Evolutionary conservation across 164 flowering plant species (phyloP).

Genomic region (Kingdonia uniflora): DNA sequence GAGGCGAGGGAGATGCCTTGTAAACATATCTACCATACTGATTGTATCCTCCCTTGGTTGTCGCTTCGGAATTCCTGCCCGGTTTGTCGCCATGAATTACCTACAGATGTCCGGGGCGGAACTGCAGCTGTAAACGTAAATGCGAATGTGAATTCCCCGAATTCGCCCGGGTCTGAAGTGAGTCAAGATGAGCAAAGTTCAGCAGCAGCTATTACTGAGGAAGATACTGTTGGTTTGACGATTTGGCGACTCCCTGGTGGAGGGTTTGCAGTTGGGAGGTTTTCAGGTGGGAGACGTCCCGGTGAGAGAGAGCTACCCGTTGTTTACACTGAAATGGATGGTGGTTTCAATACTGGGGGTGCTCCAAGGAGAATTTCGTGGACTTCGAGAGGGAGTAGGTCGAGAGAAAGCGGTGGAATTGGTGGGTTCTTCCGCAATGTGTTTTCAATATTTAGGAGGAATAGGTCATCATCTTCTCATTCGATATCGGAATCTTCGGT

Average conservation of each 20-base stretch:
- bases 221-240: conserved; percentile 47
- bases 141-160: not conserved
- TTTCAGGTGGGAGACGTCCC: conserved; percentile 35
- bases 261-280: conserved; percentile 80
- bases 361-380: conserved; percentile 42
- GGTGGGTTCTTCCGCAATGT: conserved; percentile 36
- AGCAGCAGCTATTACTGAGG: conserved; percentile 11
- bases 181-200: conserved; percentile 14
- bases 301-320: conserved; percentile 53
- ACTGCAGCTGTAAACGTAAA: no score
- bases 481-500: conserved; percentile 17
- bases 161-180: conserved; percentile 11
- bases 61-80: conserved; percentile 65
- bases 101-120: conserved; percentile 26
- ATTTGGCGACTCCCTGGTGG: conserved; percentile 85
- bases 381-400: conserved; percentile 28
- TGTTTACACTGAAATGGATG: conserved; percentile 70
- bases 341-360: conserved; percentile 34
- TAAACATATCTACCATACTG: conserved; percentile 68
- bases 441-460: conserved; percentile 36
- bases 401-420: conserved; percentile 35
- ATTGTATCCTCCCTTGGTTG: conserved; percentile 81
- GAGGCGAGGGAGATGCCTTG: conserved; percentile 82
- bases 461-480: conserved; percentile 22
- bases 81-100: conserved; percentile 64